phyloP scores from a whole-genome alignment of 371 early-diverging fungal genomes.

The Mucor velutinosus region DNA sequence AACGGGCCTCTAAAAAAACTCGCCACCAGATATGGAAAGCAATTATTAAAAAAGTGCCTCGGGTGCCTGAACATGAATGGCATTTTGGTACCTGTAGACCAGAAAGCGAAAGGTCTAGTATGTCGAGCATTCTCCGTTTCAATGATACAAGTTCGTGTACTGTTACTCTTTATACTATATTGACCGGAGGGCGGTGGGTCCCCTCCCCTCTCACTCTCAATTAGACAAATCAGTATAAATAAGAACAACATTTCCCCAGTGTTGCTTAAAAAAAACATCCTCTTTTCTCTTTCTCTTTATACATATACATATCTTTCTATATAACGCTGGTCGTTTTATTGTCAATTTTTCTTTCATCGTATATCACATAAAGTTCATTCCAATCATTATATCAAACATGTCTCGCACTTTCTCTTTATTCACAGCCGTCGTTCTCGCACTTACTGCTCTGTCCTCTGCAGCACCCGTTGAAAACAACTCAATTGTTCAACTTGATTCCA shows the following conservation, averaged over 20 bases:
- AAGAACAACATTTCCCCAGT: background rate
- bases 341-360: background rate
- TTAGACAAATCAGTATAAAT: background rate
- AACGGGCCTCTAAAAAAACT: background rate
- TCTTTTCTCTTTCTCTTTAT: slow-evolving; percentile 13
- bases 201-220: background rate
- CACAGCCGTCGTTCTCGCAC: slow-evolving; percentile 14
- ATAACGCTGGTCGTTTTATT: slow-evolving; percentile 29
- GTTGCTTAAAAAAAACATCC: background rate
- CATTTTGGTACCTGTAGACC: background rate
- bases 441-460: slow-evolving; percentile 17
- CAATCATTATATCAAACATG: slow-evolving; percentile 17
- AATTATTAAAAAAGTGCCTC: slow-evolving; percentile 4
- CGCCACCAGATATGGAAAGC: background rate
- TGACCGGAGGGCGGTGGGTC: slow-evolving; percentile 2
- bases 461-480: slow-evolving; percentile 11
- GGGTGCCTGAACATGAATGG: slow-evolving; percentile 2
- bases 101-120: background rate
- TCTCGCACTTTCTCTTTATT: slow-evolving; percentile 23
- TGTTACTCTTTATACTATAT: slow-evolving; percentile 12
- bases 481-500: background rate
- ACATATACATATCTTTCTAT: background rate
- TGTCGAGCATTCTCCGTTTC: slow-evolving; percentile 9
- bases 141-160: slow-evolving; percentile 11
- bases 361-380: slow-evolving; percentile 6